phyloP scores from a whole-genome alignment of 192 early-diverging fungal genomes.

The Coemansia guatemalensis region DNA sequence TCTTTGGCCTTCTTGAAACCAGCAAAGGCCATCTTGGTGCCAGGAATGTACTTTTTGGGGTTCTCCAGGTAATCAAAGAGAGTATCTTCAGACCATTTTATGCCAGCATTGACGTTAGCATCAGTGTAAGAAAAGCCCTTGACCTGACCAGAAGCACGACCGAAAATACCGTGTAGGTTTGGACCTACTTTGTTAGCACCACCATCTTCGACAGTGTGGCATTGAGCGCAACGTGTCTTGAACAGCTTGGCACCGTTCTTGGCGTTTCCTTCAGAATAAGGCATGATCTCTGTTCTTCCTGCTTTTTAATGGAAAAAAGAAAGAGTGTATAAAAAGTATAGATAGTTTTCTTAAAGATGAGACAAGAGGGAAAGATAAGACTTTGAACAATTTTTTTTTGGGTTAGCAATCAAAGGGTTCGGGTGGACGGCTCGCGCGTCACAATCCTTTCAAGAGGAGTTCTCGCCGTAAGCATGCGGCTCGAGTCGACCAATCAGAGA shows the following conservation, averaged over 20 bases:
- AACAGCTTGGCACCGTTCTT: constrained; percentile 66
- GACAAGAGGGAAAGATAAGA: too few relatives aligned
- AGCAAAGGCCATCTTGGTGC: constrained; percentile 98
- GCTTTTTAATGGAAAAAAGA: too few relatives aligned
- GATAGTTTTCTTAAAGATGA: too few relatives aligned
- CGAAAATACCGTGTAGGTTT: constrained; percentile 92
- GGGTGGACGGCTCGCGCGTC: too few relatives aligned
- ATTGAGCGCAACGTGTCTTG: constrained; percentile 99
- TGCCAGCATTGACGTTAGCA: constrained; percentile 84
- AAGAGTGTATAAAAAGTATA: too few relatives aligned
- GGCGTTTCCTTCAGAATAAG: constrained; percentile 36
- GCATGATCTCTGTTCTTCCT: constrained; percentile 10
- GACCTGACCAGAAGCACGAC: constrained; percentile 83
- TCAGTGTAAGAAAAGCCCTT: constrained; percentile 90
- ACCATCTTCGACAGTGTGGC: constrained; percentile 86
- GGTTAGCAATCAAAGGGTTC: too few relatives aligned
- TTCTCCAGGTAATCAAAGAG: constrained; percentile 97
- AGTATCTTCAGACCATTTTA: constrained; percentile 86
- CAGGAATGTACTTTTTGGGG: constrained; percentile 96
- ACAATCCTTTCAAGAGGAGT: too few relatives aligned
- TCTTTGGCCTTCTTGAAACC: constrained; percentile 69
- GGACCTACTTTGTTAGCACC: constrained; percentile 93
- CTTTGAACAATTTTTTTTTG: too few relatives aligned
- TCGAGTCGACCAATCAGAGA: too few relatives aligned
- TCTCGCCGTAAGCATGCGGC: too few relatives aligned